phyloP scores from a whole-genome alignment of 2,329 filamentous ascomycete species.

The Talaromyces islandicus region DNA sequence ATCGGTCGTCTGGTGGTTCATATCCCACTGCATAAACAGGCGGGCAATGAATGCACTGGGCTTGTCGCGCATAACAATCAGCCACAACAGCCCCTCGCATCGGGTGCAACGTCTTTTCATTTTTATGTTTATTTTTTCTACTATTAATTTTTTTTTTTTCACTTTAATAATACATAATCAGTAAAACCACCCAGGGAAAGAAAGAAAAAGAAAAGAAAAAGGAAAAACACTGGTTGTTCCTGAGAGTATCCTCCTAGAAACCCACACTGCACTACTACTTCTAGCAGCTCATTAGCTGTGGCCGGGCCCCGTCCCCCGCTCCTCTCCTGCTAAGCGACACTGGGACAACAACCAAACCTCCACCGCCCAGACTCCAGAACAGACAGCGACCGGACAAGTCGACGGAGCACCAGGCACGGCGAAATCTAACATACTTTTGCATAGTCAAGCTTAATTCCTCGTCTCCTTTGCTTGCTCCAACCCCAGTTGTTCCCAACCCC shows the following conservation, averaged over 20 bases:
- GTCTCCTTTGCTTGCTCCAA: conserved; percentile 10
- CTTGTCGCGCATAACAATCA: neutral
- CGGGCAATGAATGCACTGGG: too few relatives aligned
- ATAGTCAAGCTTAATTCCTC: neutral
- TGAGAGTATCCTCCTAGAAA: neutral
- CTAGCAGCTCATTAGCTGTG: conserved; percentile 1
- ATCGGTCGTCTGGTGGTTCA: neutral
- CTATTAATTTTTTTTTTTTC: too few relatives aligned
- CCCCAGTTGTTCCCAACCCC: neutral
- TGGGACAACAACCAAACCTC: conserved; percentile 21
- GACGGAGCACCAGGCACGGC: conserved; percentile 17
- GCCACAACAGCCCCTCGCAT: neutral
- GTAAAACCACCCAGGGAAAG: neutral
- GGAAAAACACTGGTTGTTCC: too few relatives aligned
- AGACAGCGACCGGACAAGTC: conserved; percentile 8
- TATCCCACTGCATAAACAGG: neutral
- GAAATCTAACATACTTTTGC: neutral
- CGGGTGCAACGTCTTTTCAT: neutral
- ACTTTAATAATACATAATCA: neutral
- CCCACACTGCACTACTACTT: neutral
- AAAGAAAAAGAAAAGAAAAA: neutral
- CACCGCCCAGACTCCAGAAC: conserved; percentile 15
- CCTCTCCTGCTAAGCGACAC: conserved; percentile 37
- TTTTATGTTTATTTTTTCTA: too few relatives aligned
- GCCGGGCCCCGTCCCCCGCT: conserved; percentile 21